Evolutionary conservation across 1,284 basidiomycete genomes (phyloP).

Genomic region (Entoloma clypeatum): DNA sequence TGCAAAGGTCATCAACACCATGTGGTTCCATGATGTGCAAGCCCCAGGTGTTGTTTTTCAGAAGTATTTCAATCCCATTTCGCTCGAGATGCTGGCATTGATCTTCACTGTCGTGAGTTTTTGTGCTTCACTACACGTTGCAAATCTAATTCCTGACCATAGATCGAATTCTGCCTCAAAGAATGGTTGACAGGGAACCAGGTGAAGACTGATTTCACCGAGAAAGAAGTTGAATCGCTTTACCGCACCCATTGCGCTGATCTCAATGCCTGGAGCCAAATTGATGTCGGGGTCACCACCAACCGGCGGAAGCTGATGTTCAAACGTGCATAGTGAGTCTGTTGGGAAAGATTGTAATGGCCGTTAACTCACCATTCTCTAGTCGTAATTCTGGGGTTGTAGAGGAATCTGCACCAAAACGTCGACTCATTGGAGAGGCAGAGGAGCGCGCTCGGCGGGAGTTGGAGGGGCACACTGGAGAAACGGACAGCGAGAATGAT

Average conservation of each 20-base stretch:
- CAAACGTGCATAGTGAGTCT: constrained; percentile 1
- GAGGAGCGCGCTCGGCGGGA: constrained; percentile 5
- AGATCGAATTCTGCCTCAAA: constrained; percentile 3
- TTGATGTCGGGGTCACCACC: not conserved
- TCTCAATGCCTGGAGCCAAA: not conserved
- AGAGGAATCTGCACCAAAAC: not conserved
- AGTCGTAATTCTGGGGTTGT: not conserved
- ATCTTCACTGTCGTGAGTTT: constrained; percentile 2
- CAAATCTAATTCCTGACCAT: not conserved
- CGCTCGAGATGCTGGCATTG: constrained; percentile 5
- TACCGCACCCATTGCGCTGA: not conserved
- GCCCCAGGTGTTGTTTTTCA: not conserved
- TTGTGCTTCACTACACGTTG: not conserved
- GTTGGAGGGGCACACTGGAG: constrained; percentile 4
- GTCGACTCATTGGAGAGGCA: constrained; percentile 3
- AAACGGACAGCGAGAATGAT: constrained; percentile 6
- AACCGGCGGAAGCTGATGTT: constrained; percentile 4
- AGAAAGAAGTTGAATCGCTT: not conserved
- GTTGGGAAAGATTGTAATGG: not conserved
- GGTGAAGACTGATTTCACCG: not conserved
- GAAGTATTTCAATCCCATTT: constrained; percentile 1
- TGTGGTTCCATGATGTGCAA: not conserved
- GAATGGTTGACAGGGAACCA: constrained; percentile 2
- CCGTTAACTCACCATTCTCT: not conserved
- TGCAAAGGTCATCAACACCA: not conserved